Evolutionary conservation across 129 eudicot species (phyloP), one percentile per base, ranked within the genome.

Genomic region (Artemisia argyi): DNA sequence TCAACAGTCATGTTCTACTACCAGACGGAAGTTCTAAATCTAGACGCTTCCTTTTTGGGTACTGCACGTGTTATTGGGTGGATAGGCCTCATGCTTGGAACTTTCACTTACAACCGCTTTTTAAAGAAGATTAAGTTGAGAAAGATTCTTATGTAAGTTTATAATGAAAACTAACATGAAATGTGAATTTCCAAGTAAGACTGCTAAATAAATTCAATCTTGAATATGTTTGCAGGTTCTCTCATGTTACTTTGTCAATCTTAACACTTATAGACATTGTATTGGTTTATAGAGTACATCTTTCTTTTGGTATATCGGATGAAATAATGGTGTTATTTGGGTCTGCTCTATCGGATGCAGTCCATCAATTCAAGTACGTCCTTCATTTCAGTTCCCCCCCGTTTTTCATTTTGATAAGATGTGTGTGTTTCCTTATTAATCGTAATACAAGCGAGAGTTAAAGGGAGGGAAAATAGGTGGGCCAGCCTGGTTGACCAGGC

Each of bases 11-110:
- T 87, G 96, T 93, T 93, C 78, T 84, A 85, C 73, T 93, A 93
- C 87, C 91, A 83, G 85, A 87, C 95, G 14, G 96, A 93, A 75
- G 78, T 63, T 76, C 81, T 93, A 54, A 83, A 85, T 72, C 69
- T 93, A 84, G 98, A 89, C 64, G 87, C 98, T 62, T 89, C 97
- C 52, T 93, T 89, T 82, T 74, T 93, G 83, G 92, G 97, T 59
- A 87, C 89, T 22, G 46, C 83, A 8, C 90, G 66, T 61, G 13
- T 5, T 17, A 11, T 52, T 32, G 19, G 74, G 49, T 17, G 39
- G 65, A 20, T 20, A 26, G 85, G 98, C 74, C 97, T 93, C 79
- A 85, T 93, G 96, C 65, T 90, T 80, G 98, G 98, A 78, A 93
- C 98, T 73, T 84, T 81, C 44, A 74, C 81, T 61, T 93, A 93